Conservation (phyloP, 352 stramenopile genomes). For the Pythium brassicae region DNA sequence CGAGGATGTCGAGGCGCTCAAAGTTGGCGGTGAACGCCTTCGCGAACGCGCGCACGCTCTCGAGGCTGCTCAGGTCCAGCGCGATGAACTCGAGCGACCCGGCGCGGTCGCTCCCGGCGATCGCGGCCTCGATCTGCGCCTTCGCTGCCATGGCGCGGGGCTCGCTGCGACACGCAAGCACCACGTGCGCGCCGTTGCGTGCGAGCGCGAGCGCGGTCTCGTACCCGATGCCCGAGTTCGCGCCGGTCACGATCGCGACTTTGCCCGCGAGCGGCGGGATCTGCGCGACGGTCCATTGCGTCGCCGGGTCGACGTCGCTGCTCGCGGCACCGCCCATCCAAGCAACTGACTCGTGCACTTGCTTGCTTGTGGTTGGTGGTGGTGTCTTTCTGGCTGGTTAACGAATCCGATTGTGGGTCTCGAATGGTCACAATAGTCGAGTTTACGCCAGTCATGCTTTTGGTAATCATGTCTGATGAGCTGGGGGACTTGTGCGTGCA, state of each 20-base stretch:
- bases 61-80: conserved; percentile 21
- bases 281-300: conserved; percentile 19
- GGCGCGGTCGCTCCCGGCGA: background rate
- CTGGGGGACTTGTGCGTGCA: too few relatives aligned
- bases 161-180: conserved; percentile 73
- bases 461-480: too few relatives aligned
- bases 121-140: too few relatives aligned
- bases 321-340: too few relatives aligned
- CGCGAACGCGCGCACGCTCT: conserved; percentile 17
- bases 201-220: conserved; percentile 56
- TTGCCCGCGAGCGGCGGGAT: conserved; percentile 37
- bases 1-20: too few relatives aligned
- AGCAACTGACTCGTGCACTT: too few relatives aligned
- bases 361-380: background rate
- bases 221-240: conserved; percentile 81
- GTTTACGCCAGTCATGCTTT: too few relatives aligned
- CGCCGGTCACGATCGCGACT: conserved; percentile 76
- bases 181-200: conserved; percentile 48
- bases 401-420: too few relatives aligned
- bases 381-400: too few relatives aligned
- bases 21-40: conserved; percentile 8
- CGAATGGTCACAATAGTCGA: too few relatives aligned
- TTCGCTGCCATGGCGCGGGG: conserved; percentile 17
- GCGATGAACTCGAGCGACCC: conserved; percentile 18
- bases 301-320: too few relatives aligned